Conservation (phyloP, 192 early-diverging fungal genomes). For the Spinellus fusiger region DNA sequence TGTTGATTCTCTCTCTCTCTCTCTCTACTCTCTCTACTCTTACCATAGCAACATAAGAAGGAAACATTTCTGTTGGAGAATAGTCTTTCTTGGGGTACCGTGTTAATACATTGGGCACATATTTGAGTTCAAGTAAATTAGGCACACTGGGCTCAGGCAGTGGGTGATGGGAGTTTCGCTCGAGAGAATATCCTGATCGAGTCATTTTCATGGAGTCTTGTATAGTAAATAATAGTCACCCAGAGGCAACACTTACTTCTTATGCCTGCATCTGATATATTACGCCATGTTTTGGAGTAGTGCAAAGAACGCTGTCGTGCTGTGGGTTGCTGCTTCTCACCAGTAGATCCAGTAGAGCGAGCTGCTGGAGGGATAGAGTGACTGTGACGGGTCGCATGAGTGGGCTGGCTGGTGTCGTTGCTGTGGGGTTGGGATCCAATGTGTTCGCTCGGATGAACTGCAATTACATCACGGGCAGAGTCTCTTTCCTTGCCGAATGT, state of each 20-base stretch:
- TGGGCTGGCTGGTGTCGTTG: no score
- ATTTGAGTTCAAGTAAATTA: conserved; percentile 23
- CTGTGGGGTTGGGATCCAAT: neutral
- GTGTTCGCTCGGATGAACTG: neutral
- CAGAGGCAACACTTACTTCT: neutral
- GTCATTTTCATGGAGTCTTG: no score
- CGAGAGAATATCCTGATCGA: no score
- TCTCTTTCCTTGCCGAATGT: conserved; percentile 33
- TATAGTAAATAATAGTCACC: no score
- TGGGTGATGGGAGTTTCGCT: no score
- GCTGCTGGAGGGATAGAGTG: no score
- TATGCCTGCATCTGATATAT: neutral
- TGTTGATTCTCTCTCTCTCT: no score
- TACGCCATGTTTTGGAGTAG: neutral
- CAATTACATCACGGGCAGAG: conserved; percentile 28
- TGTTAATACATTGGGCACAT: conserved; percentile 17
- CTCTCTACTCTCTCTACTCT: neutral
- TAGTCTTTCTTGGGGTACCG: conserved; percentile 19
- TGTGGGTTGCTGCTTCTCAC: neutral
- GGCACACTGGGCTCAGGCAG: neutral
- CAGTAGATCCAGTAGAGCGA: no score
- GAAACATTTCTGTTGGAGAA: conserved; percentile 20
- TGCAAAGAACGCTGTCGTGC: neutral
- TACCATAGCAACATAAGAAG: conserved; percentile 29
- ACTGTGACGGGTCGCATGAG: no score